A percentile compares a stretch with the other conserved stretches of the same genome.
These are phyloP conservation scores for Peribolospora baueri DNA, from an alignment of 768 basidiomycete genomes.

Conservation along the genomic window DNA sequence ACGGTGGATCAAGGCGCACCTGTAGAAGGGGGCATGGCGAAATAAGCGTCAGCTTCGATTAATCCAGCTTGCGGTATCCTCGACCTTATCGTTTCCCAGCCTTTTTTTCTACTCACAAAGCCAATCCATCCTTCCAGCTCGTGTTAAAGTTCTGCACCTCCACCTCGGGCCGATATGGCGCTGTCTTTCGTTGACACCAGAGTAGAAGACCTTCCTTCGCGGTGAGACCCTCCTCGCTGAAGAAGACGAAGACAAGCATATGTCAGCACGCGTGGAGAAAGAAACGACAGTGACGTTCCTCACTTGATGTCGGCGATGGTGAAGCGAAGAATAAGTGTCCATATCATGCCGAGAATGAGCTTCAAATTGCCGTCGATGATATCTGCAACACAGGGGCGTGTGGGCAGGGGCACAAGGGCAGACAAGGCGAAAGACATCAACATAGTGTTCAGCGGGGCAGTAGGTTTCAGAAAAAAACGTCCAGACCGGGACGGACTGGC, in stretches of 20 bases:
- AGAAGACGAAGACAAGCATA: not conserved
- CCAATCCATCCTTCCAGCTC: constrained; percentile 87
- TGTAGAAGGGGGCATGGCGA: constrained; percentile 17
- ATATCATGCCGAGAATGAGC: constrained; percentile 76
- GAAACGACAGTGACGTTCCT: constrained; percentile 13
- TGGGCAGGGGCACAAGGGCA: not conserved
- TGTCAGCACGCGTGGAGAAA: not conserved
- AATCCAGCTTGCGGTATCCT: not conserved
- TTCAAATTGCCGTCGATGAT: constrained; percentile 98
- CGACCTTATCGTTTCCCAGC: not conserved
- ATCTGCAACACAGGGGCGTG: constrained; percentile 27
- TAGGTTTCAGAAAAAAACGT: too few relatives aligned
- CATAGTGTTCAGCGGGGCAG: not conserved
- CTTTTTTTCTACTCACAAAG: constrained; percentile 38
- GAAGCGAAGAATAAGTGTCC: constrained; percentile 90
- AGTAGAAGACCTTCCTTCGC: constrained; percentile 90
- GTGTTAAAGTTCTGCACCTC: constrained; percentile 77
- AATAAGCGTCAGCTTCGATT: too few relatives aligned
- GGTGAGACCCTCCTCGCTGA: constrained; percentile 89
- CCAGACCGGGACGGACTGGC: too few relatives aligned
- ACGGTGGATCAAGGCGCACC: constrained; percentile 89
- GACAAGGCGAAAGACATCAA: too few relatives aligned
- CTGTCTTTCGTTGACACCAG: constrained; percentile 96
- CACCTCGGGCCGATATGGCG: constrained; percentile 56
- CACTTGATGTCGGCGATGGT: constrained; percentile 96